Percentiles rank a stretch among this genome's conserved stretches.
These are phyloP conservation scores for Gryganskiella cystojenkinii DNA, from an alignment of 192 early-diverging fungal species.

Conservation along the genomic window DNA sequence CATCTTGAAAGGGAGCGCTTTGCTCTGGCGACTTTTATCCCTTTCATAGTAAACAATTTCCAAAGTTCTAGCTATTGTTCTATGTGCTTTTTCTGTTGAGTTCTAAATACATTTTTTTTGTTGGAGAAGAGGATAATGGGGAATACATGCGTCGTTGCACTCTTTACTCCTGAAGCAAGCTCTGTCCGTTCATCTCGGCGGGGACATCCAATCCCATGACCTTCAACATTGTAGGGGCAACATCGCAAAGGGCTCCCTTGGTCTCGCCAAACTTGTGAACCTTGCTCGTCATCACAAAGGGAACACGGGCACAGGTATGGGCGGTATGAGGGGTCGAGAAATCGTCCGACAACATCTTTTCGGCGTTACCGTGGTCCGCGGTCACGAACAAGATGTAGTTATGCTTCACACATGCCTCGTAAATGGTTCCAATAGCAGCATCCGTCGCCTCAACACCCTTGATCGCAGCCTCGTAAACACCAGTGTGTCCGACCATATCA, in stretches of 20 bases:
- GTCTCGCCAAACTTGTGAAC: conserved; percentile 64
- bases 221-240: conserved; percentile 94
- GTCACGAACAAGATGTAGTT: conserved; percentile 96
- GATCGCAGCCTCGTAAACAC: conserved; percentile 90
- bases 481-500: conserved; percentile 98
- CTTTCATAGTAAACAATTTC: too few relatives aligned
- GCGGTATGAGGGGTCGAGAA: conserved; percentile 93
- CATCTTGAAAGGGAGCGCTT: too few relatives aligned
- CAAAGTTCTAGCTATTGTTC: too few relatives aligned
- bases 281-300: conserved; percentile 87
- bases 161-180: conserved; percentile 42
- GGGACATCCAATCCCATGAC: conserved; percentile 94
- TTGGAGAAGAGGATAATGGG: background rate
- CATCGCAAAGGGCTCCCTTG: conserved; percentile 90
- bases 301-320: conserved; percentile 91
- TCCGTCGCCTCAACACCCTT: conserved; percentile 96
- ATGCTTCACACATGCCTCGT: conserved; percentile 89
- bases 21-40: too few relatives aligned
- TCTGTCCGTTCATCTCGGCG: conserved; percentile 93
- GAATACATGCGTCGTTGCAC: too few relatives aligned
- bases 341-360: conserved; percentile 95
- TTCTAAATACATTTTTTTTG: too few relatives aligned
- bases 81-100: too few relatives aligned
- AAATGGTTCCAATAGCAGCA: conserved; percentile 92
- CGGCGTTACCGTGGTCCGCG: conserved; percentile 99